Evolutionary conservation across 371 early-diverging fungal species (phyloP), one percentile per base, ranked within the genome.

Genomic region (Phascolomyces articulosus): DNA sequence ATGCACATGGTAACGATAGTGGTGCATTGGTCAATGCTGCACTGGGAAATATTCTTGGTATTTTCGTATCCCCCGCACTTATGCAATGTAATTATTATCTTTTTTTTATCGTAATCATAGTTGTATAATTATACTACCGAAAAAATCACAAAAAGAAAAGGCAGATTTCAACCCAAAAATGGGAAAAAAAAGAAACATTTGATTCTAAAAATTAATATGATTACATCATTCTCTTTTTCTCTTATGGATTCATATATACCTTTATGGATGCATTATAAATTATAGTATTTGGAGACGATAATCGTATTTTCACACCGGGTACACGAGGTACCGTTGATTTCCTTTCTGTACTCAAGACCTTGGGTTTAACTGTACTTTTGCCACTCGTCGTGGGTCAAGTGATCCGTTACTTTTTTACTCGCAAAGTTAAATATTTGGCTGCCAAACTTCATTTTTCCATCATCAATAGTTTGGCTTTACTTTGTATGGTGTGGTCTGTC

Each of bases 401-500:
- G 51, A 72, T 89, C 47, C 87, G 85, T 20, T 79, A 77, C 69
- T 66, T 82, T 6, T 87, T 85, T 57, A 85, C 89, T 0, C 68
- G 57, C 8, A 48, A 75, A 44, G 76, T 90, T 26, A 83, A 82
- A 41, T 74, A 72, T 60, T 65, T 88, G 20, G 76, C 80, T 41
- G 74, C 62, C 40, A 79, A 72, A 57, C 68, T 85, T 16, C 82
- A 79, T 31, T 84, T 90, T 61, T 68, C 85, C 2, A 84, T 84
- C 41, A 66, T 91, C 67, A 89, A 87, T 67, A 80, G 78, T 47
- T 51, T 79, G 10, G 80, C 90, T 38, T 75, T 92, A 4, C 64
- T 92, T 53, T 73, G 83, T 58, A 75, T 92, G 24, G 90, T 92
- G 20, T 92, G 89, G 88, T 84, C 85, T 34, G 88, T 90, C 9